phyloP scores from a whole-genome alignment of 176 grass and related monocot species.

The Puccinellia tenuiflora region DNA sequence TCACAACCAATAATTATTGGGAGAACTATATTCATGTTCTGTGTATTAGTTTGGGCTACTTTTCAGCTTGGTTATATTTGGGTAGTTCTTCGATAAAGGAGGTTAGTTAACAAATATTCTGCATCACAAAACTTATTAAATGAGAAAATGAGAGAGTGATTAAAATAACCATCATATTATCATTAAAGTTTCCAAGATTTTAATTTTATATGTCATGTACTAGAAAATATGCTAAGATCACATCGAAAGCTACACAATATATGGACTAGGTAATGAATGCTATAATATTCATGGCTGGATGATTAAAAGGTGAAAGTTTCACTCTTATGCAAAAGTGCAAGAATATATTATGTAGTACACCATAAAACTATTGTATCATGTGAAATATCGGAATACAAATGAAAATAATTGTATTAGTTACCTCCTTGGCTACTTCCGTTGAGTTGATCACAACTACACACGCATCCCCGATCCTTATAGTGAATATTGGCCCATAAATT shows the following conservation, averaged over 20 bases:
- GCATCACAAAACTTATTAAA: not conserved
- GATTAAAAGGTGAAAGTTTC: not conserved
- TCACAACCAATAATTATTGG: not conserved
- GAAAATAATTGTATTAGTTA: not conserved
- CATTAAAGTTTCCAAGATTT: not conserved
- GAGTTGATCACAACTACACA: conserved; percentile 77
- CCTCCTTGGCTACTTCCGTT: conserved; percentile 76
- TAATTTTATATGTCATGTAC: no score
- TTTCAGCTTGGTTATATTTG: not conserved
- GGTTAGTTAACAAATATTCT: not conserved
- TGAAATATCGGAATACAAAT: not conserved
- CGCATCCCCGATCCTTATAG: conserved; percentile 51
- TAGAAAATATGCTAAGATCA: no score
- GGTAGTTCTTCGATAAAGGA: not conserved
- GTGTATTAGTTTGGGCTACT: not conserved
- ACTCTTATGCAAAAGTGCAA: not conserved
- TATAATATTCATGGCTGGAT: not conserved
- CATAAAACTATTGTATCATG: not conserved
- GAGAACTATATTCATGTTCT: not conserved
- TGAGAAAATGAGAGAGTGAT: not conserved
- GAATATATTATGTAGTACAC: not conserved
- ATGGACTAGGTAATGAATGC: no score
- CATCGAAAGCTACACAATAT: no score
- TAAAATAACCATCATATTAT: not conserved
- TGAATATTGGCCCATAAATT: conserved; percentile 72